Base-by-base conservation (phyloP, 2,329 filamentous ascomycete genomes). In the Alternaria triticimaculans region DNA sequence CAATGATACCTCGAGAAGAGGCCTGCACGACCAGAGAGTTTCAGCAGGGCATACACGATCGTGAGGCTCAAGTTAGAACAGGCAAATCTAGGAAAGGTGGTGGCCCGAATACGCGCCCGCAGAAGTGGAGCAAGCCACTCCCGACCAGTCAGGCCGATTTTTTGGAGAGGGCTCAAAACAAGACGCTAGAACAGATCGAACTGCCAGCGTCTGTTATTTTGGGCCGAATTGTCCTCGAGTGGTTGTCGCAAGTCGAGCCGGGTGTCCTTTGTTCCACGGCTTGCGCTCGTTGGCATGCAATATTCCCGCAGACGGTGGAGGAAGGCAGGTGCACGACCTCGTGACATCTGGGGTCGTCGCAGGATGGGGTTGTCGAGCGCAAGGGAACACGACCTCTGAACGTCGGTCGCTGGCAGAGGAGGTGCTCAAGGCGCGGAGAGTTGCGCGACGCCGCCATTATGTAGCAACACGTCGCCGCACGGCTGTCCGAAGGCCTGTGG, bases 1-100 rank as follows among this genome's bases (percentile, higher is more conserved):
- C 76, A 77, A 76, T 77, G 69, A 72, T 72, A 79, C 77, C 70
- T 73, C 76, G 76, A 76, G 77, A 73, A 72, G 67, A 73, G 72
- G 76, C 69, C 76, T 76, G 73, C 73, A 74, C 76, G 72, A 76
- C 73, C 72, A 71, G 70, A 72, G 74, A 73, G 81, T 82, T 81
- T 81, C 81, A 79, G 70, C 68, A 75, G 76, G 64, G 74, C 72
- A 80, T 76, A 75, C 80, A 78, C 72, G 77, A 75, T 76, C 72
- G 69, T 79, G 78, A 77, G 78, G 77, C 81, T 81, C 80, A 79
- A 80, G 78, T 77, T 76, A 76, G 77, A 77, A 77, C 67, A 70
- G 73, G 74, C 72, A 71, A 70, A 72, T 78, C 66, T 64, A 63
- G 72, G 63, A 57, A 67, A 74, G 72, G 76, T 67, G 75, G 74